These are phyloP conservation scores for Sclerotinia sclerotiorum DNA, from an alignment of 2,329 filamentous ascomycete genomes.

Conservation along the genomic window DNA sequence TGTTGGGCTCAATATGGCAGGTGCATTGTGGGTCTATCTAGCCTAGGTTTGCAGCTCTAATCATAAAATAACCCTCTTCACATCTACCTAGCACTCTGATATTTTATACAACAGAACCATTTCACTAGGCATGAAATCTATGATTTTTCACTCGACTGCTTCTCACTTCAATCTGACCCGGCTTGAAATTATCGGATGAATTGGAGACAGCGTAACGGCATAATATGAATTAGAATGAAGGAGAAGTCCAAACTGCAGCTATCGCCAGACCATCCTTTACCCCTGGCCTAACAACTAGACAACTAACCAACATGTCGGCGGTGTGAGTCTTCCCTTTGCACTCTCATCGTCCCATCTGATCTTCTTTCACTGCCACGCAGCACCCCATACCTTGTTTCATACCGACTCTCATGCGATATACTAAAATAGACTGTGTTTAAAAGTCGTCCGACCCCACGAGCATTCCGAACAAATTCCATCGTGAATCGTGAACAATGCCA, in stretches of 20 bases:
- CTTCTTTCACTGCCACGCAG: not conserved
- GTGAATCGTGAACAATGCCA: not conserved
- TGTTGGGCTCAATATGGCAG: no score
- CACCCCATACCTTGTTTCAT: not conserved
- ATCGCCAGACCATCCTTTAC: conserved; percentile 4
- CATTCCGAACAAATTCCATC: not conserved
- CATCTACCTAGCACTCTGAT: no score
- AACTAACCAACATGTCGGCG: no score
- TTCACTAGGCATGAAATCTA: not conserved
- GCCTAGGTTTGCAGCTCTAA: no score
- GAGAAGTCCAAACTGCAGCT: no score
- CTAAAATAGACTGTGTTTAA: conserved; percentile 7
- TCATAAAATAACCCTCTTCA: no score
- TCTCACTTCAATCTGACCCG: not conserved
- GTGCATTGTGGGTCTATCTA: no score
- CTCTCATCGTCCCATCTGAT: not conserved
- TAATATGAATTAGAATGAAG: no score
- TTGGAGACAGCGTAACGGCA: no score
- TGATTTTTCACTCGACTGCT: not conserved
- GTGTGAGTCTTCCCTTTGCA: not conserved
- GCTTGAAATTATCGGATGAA: not conserved
- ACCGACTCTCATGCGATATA: not conserved
- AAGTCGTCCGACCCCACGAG: not conserved
- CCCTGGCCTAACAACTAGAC: not conserved
- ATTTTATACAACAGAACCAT: not conserved